phyloP scores from a whole-genome alignment of 2,329 filamentous ascomycete species.

The Penicillium crustosum region DNA sequence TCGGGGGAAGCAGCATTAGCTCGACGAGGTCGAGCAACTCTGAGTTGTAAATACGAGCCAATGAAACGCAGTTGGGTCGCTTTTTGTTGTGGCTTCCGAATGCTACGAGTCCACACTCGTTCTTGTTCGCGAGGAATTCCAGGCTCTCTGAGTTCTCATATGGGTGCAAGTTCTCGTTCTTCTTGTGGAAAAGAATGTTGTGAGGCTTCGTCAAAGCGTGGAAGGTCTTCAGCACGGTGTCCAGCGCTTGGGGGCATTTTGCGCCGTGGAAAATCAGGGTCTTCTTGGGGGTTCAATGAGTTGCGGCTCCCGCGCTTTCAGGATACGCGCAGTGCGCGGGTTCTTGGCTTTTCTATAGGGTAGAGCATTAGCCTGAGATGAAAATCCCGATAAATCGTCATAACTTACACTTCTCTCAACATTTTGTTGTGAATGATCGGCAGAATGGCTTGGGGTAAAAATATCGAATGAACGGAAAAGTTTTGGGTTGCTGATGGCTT shows the following conservation, averaged over 20 bases:
- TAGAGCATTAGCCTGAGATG: neutral
- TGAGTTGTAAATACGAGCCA: constrained; percentile 78
- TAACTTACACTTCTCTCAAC: constrained; percentile 48
- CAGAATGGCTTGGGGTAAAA: constrained; percentile 27
- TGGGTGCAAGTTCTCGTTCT: constrained; percentile 84
- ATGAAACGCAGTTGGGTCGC: constrained; percentile 83
- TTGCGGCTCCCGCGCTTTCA: constrained; percentile 91
- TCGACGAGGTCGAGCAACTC: constrained; percentile 95
- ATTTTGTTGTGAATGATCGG: constrained; percentile 31
- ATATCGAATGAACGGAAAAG: constrained; percentile 36
- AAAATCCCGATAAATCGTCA: neutral
- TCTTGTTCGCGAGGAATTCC: constrained; percentile 96
- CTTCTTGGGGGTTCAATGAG: constrained; percentile 83
- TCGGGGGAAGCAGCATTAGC: constrained; percentile 74
- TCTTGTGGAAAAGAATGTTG: constrained; percentile 91
- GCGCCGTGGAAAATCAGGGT: constrained; percentile 88
- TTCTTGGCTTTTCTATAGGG: constrained; percentile 65
- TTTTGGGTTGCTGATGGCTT: constrained; percentile 39
- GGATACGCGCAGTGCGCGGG: constrained; percentile 89
- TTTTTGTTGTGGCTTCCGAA: constrained; percentile 91
- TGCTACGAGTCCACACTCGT: constrained; percentile 82
- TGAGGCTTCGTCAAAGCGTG: constrained; percentile 80
- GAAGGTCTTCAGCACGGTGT: constrained; percentile 82
- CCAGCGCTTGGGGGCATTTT: constrained; percentile 75
- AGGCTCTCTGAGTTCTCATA: constrained; percentile 87